Percentiles rank a stretch among this genome's conserved stretches.
Conservation (phyloP, 306 rosid species). For the Mimosa pudica region DNA sequence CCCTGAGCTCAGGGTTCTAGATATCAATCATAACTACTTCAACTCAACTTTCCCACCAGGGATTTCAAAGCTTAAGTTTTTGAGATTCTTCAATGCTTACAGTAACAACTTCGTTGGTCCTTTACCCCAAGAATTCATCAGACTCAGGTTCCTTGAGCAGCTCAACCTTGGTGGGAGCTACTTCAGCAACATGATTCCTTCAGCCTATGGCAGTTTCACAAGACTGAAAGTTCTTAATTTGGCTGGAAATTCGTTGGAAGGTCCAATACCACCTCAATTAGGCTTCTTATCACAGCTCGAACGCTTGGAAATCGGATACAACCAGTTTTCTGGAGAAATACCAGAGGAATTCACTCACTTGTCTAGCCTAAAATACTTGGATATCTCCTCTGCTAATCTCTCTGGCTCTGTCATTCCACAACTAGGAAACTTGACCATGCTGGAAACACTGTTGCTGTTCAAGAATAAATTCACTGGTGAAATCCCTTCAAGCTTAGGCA, state of each 20-base stretch:
- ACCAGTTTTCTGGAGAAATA: constrained; percentile 56
- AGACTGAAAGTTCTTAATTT: constrained; percentile 58
- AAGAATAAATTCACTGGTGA: constrained; percentile 56
- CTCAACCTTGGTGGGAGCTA: constrained; percentile 96
- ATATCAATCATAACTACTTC: constrained; percentile 75
- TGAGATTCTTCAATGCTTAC: constrained; percentile 70
- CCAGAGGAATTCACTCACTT: constrained; percentile 58
- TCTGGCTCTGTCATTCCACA: constrained; percentile 62
- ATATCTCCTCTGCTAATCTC: constrained; percentile 60
- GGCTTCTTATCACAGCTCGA: constrained; percentile 57
- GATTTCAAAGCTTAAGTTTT: constrained; percentile 73
- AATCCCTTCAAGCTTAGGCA: constrained; percentile 69
- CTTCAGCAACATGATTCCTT: constrained; percentile 67
- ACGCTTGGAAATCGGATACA: constrained; percentile 89
- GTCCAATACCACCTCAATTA: constrained; percentile 63
- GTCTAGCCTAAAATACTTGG: constrained; percentile 66
- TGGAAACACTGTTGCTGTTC: constrained; percentile 66
- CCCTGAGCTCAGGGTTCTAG: constrained; percentile 57
- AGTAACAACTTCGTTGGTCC: constrained; percentile 86
- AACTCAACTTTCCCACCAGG: constrained; percentile 82
- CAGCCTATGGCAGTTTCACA: constrained; percentile 56
- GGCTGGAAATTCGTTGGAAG: constrained; percentile 74
- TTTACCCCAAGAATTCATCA: constrained; percentile 55
- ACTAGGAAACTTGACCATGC: constrained; percentile 68
- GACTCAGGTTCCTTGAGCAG: constrained; percentile 64